phyloP scores from a whole-genome alignment of 2,329 filamentous ascomycete genomes.

The Fonsecaea nubica region DNA sequence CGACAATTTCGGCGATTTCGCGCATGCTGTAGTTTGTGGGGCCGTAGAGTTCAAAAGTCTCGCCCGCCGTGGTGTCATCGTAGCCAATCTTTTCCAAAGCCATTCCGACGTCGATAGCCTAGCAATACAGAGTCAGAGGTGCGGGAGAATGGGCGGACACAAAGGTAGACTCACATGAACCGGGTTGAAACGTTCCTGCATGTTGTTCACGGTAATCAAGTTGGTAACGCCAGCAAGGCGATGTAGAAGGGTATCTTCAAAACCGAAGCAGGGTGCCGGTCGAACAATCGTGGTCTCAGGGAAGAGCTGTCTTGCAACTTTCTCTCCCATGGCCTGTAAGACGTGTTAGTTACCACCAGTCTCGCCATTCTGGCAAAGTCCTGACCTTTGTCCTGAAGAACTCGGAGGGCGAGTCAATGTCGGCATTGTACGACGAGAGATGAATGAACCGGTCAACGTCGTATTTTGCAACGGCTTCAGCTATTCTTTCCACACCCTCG shows the following conservation, averaged over 20 bases:
- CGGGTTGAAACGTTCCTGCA: conserved; percentile 88
- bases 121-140: conserved; percentile 1
- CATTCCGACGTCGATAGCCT: conserved; percentile 87
- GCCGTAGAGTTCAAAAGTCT: conserved; percentile 94
- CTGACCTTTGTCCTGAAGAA: conserved; percentile 87
- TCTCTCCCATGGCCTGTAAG: conserved; percentile 74
- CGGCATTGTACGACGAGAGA: conserved; percentile 91
- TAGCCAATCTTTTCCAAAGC: conserved; percentile 89
- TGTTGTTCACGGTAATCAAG: conserved; percentile 87
- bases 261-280: conserved; percentile 91
- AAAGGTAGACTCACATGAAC: conserved; percentile 74
- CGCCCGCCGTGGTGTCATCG: conserved; percentile 85
- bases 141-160: neutral
- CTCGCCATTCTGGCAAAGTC: conserved; percentile 26
- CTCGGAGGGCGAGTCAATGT: conserved; percentile 78
- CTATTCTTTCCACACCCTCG: conserved; percentile 89
- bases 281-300: conserved; percentile 97
- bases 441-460: conserved; percentile 97
- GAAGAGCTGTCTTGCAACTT: conserved; percentile 84
- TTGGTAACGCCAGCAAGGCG: conserved; percentile 81
- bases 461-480: conserved; percentile 94
- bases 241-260: conserved; percentile 89
- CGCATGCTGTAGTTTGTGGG: conserved; percentile 89
- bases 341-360: conserved; percentile 2
- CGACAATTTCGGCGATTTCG: conserved; percentile 85